Evolutionary conservation across 2,329 filamentous ascomycete genomes (phyloP).

Genomic region (Lecanicillium sp.): DNA sequence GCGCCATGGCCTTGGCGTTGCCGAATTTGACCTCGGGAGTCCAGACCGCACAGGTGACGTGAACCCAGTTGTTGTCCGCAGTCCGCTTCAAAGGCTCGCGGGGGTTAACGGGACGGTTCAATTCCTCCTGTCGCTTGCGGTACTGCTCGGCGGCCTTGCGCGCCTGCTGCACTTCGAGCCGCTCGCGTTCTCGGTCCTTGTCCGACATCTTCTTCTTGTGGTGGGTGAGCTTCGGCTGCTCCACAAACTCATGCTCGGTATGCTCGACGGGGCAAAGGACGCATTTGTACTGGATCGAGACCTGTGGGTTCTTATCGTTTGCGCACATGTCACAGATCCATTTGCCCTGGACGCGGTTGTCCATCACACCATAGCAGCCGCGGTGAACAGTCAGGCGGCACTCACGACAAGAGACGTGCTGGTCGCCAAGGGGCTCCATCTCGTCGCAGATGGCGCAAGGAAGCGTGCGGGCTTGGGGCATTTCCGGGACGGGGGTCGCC

Average conservation of each 20-base stretch:
- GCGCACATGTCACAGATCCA: slow-evolving; percentile 96
- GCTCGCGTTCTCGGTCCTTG: slow-evolving; percentile 83
- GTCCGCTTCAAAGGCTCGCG: slow-evolving; percentile 91
- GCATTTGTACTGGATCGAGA: slow-evolving; percentile 93
- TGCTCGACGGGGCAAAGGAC: slow-evolving; percentile 80
- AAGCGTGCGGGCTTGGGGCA: slow-evolving; percentile 70
- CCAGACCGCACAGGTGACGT: slow-evolving; percentile 89
- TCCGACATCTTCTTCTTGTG: slow-evolving; percentile 84
- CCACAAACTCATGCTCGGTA: slow-evolving; percentile 78
- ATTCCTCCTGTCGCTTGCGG: slow-evolving; percentile 73
- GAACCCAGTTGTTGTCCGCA: slow-evolving; percentile 96
- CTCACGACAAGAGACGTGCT: slow-evolving; percentile 73
- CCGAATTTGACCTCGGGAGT: slow-evolving; percentile 91
- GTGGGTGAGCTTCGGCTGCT: slow-evolving; percentile 48
- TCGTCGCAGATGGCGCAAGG: slow-evolving; percentile 82
- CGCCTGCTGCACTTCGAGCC: slow-evolving; percentile 76
- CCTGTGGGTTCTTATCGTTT: slow-evolving; percentile 86
- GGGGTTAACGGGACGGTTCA: slow-evolving; percentile 75
- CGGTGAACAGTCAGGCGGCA: slow-evolving; percentile 90
- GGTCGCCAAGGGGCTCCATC: slow-evolving; percentile 63
- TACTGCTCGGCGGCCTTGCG: slow-evolving; percentile 76
- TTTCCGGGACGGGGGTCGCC: slow-evolving; percentile 62
- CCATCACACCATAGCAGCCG: slow-evolving; percentile 80
- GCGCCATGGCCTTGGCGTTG: slow-evolving; percentile 72
- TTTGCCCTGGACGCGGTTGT: slow-evolving; percentile 64